Evolutionary conservation across 371 early-diverging fungal species (phyloP).

Genomic region (Coemansia sp.): DNA sequence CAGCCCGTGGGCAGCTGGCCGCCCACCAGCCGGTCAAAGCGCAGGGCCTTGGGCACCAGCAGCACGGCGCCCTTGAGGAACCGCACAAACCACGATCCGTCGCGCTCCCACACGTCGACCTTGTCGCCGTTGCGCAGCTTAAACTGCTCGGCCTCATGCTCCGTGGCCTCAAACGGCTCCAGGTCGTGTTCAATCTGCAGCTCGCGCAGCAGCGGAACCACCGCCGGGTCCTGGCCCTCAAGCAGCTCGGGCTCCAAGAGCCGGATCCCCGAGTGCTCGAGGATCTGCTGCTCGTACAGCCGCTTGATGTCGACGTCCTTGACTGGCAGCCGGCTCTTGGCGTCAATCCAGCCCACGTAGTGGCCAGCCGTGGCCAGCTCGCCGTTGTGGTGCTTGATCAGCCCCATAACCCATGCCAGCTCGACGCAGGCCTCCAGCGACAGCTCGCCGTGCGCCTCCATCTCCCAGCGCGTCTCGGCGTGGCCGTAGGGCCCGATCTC

Average conservation of each 20-base stretch:
- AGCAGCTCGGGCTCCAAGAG: conserved; percentile 81
- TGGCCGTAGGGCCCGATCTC: conserved; percentile 96
- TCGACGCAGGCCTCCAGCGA: conserved; percentile 95
- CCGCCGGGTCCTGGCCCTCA: conserved; percentile 84
- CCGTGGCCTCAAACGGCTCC: conserved; percentile 83
- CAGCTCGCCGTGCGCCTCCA: conserved; percentile 91
- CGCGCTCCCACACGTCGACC: conserved; percentile 75
- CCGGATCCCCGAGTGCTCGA: conserved; percentile 91
- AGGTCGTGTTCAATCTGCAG: conserved; percentile 86
- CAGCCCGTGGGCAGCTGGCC: conserved; percentile 96
- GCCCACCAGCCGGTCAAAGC: conserved; percentile 90
- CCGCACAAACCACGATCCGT: conserved; percentile 76
- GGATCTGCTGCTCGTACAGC: conserved; percentile 87
- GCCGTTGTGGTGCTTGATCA: conserved; percentile 87
- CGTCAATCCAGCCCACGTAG: conserved; percentile 92
- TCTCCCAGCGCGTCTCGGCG: conserved; percentile 96
- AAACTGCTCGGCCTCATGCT: conserved; percentile 91
- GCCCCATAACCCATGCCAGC: conserved; percentile 98
- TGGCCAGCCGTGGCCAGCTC: conserved; percentile 60
- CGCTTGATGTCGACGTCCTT: conserved; percentile 85
- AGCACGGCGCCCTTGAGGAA: conserved; percentile 88
- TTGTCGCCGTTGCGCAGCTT: conserved; percentile 81
- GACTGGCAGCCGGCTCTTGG: conserved; percentile 81
- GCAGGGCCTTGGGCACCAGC: conserved; percentile 91
- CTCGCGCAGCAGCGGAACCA: conserved; percentile 87